phyloP scores from a whole-genome alignment of 140 eudicot species.

The Anethum foeniculum region DNA sequence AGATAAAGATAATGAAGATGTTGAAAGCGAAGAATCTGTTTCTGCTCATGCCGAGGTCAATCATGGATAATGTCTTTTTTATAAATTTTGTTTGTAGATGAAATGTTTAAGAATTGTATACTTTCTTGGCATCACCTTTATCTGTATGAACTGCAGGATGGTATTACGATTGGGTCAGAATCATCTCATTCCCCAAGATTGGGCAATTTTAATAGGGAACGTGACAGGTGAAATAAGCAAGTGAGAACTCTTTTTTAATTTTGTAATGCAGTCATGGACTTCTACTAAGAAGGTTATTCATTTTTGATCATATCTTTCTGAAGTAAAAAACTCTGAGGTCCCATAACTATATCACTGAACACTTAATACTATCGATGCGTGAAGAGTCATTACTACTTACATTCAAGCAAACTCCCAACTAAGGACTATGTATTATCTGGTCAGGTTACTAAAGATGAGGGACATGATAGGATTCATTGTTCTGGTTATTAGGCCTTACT shows the following conservation, averaged over 20 bases:
- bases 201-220: constrained; percentile 24
- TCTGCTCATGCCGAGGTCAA: constrained; percentile 33
- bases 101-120: not conserved
- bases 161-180: constrained; percentile 18
- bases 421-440: not conserved
- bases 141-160: constrained; percentile 32
- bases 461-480: not conserved
- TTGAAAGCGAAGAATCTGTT: constrained; percentile 21
- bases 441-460: not conserved
- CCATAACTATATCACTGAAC: not conserved
- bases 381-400: not conserved
- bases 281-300: not conserved
- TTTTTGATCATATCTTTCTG: not conserved
- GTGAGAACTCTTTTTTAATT: constrained; percentile 42
- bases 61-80: constrained; percentile 8
- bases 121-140: constrained; percentile 10
- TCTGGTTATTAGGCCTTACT: not conserved
- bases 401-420: not conserved
- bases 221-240: constrained; percentile 73
- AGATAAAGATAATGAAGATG: constrained; percentile 29
- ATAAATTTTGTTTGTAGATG: constrained; percentile 6
- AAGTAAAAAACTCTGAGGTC: not conserved
- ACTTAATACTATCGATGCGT: not conserved
- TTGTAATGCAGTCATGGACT: not conserved
- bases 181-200: constrained; percentile 20